Evolutionary conservation across 345 rosid genomes (phyloP).

Genomic region (Nephelium lappaceum): DNA sequence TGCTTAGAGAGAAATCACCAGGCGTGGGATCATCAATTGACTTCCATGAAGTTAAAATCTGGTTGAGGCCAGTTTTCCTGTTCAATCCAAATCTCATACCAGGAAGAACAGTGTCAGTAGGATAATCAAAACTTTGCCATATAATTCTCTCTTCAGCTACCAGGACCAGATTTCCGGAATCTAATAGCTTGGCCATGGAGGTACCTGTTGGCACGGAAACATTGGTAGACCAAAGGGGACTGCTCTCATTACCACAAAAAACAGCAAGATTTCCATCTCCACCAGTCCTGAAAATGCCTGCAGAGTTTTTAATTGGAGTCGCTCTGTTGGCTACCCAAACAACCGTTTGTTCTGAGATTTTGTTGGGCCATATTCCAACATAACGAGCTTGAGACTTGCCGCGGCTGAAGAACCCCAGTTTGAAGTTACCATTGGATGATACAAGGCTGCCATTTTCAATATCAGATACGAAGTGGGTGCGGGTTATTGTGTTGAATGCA

Average conservation of each 20-base stretch:
- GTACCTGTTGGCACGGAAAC: background rate
- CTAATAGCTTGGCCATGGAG: conserved; percentile 24
- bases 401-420: too few relatives aligned
- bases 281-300: conserved; percentile 14
- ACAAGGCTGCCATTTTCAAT: conserved; percentile 20
- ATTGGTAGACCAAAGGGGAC: conserved; percentile 28
- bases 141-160: background rate
- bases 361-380: conserved; percentile 32
- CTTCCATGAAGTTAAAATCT: background rate
- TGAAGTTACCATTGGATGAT: conserved; percentile 9
- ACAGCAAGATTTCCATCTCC: conserved; percentile 25
- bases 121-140: conserved; percentile 48
- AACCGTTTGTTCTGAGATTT: conserved; percentile 10
- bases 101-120: conserved; percentile 21
- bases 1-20: background rate
- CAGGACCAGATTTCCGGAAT: conserved; percentile 34
- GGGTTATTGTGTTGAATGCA: conserved; percentile 11
- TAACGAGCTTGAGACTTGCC: background rate
- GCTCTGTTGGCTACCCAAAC: conserved; percentile 38
- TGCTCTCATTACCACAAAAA: background rate
- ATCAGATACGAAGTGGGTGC: conserved; percentile 6
- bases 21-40: background rate
- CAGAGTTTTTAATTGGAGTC: conserved; percentile 19
- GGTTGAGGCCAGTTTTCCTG: background rate
- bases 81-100: background rate